A percentile compares a stretch with the other conserved stretches of the same genome.
These are phyloP conservation scores for Malus hybrid DNA, from an alignment of 331 rosid genomes.

Conservation along the genomic window DNA sequence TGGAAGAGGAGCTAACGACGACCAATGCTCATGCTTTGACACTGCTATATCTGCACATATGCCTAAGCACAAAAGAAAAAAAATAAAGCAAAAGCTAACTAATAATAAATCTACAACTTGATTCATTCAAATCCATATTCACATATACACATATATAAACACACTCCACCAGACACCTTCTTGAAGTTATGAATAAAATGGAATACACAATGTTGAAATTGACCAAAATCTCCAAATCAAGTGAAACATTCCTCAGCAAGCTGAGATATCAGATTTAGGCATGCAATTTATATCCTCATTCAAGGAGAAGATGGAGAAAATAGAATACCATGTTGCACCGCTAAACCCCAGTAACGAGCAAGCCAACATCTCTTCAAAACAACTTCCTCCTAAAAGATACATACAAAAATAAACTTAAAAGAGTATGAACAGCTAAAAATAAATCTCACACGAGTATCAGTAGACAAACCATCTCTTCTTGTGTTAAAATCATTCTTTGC, in stretches of 20 bases:
- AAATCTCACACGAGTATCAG: conserved; percentile 4
- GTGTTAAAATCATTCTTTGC: conserved; percentile 94
- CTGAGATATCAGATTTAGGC: conserved; percentile 11
- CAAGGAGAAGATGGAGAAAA: conserved; percentile 13
- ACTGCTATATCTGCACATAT: conserved; percentile 77
- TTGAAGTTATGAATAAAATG: not conserved
- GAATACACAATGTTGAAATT: not conserved
- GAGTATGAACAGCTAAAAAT: conserved; percentile 7
- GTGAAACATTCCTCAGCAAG: conserved; percentile 9
- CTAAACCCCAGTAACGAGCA: conserved; percentile 95
- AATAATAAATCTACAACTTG: not conserved
- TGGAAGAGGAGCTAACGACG: conserved; percentile 95
- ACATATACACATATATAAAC: not conserved
- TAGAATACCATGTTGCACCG: conserved; percentile 75
- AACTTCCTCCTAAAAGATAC: conserved; percentile 81
- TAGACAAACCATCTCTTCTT: conserved; percentile 93
- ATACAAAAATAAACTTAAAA: conserved; percentile 8
- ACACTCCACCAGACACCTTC: not conserved
- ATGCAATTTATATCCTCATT: conserved; percentile 6
- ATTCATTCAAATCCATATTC: not conserved
- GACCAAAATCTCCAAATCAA: not conserved
- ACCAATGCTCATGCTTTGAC: conserved; percentile 92
- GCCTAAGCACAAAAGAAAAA: conserved; percentile 40
- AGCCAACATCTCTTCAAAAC: conserved; percentile 99
- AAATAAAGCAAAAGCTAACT: not conserved